Conservation (phyloP, 257 asterid species). For the Solanum boliviense region DNA sequence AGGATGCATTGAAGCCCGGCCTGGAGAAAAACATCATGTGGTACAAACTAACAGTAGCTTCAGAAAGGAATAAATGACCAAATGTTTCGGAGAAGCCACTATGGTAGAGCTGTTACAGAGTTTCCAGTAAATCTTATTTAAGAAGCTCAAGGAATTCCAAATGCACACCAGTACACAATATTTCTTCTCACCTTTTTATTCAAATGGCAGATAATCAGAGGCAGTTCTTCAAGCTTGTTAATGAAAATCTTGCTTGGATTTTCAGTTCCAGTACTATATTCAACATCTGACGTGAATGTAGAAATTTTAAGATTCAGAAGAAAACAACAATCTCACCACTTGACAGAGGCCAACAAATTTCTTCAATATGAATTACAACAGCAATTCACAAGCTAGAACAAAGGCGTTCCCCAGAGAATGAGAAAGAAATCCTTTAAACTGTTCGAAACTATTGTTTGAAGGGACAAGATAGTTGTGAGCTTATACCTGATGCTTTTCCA, state of each 20-base stretch:
- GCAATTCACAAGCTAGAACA: background rate
- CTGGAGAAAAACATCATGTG: background rate
- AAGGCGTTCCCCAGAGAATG: background rate
- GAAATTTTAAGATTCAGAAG: conserved; percentile 15
- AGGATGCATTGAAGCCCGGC: background rate
- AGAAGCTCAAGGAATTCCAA: background rate
- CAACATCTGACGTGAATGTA: conserved; percentile 39
- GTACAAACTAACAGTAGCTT: background rate
- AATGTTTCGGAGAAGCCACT: background rate
- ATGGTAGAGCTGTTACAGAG: background rate
- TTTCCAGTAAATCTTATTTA: background rate
- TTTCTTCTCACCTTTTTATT: conserved; percentile 46
- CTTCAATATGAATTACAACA: conserved; percentile 2
- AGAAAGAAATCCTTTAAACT: background rate
- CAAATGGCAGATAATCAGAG: conserved; percentile 50
- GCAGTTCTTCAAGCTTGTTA: conserved; percentile 71
- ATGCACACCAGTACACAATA: background rate
- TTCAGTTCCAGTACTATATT: conserved; percentile 25
- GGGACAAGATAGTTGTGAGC: background rate
- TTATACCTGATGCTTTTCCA: conserved; percentile 18
- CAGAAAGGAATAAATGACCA: background rate
- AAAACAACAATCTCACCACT: conserved; percentile 11
- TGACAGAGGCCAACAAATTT: conserved; percentile 13
- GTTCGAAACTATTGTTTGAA: background rate
- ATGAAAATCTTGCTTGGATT: conserved; percentile 29